Percentiles rank a stretch among this genome's conserved stretches.
Conservation (phyloP, 208 protist genomes). For the Crithidia acanthocephali region DNA sequence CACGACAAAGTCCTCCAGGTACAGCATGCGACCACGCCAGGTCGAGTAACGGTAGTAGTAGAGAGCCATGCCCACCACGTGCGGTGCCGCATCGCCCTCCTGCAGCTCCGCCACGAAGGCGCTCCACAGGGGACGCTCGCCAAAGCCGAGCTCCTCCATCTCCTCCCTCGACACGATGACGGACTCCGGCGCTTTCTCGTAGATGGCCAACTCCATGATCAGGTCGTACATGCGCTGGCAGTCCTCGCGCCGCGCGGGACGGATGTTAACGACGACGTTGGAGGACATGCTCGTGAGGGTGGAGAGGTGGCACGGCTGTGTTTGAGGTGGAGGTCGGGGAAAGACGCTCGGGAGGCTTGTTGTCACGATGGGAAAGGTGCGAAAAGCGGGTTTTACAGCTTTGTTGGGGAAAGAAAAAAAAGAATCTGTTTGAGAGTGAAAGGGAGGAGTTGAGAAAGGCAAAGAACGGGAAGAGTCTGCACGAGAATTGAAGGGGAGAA, state of each 20-base stretch:
- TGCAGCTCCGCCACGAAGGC: conserved; percentile 50
- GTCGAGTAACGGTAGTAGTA: conserved; percentile 65
- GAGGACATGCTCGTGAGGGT: conserved; percentile 5
- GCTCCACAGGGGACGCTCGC: conserved; percentile 36
- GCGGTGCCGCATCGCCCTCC: conserved; percentile 17
- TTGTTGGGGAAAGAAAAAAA: not conserved
- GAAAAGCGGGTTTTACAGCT: no score
- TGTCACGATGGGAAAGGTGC: not conserved
- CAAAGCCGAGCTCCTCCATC: conserved; percentile 49
- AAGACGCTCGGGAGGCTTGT: not conserved
- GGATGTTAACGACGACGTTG: conserved; percentile 29
- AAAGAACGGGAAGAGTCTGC: no score
- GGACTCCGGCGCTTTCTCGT: conserved; percentile 40
- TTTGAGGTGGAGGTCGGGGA: no score
- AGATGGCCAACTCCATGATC: conserved; percentile 49
- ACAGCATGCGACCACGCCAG: conserved; percentile 56
- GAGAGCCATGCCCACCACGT: conserved; percentile 53
- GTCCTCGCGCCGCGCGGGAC: conserved; percentile 35
- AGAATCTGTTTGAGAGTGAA: no score
- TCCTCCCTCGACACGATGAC: conserved; percentile 41
- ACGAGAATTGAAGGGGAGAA: no score
- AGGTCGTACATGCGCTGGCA: conserved; percentile 41
- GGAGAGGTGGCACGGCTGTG: not conserved
- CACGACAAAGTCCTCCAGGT: conserved; percentile 64
- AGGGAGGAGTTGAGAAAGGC: no score